A percentile compares a stretch with the other conserved stretches of the same genome.
Conservation (phyloP, 352 stramenopile species). For the Phytophthora citricola region DNA sequence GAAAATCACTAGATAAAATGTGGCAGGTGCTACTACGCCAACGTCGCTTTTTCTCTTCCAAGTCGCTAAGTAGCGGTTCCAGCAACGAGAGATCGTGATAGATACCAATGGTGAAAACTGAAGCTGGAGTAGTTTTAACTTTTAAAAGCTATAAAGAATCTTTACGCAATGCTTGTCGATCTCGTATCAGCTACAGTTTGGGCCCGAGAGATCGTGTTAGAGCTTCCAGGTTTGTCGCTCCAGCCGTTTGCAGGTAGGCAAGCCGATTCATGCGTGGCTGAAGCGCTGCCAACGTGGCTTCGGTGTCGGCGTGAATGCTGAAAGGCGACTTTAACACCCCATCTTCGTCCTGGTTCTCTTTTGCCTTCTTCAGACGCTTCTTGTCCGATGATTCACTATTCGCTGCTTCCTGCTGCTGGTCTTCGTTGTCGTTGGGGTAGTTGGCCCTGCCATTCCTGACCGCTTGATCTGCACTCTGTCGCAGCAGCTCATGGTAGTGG, state of each 20-base stretch:
- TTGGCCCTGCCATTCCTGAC: slow-evolving; percentile 3
- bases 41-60: slow-evolving; percentile 70
- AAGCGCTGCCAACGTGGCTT: slow-evolving; percentile 28
- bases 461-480: slow-evolving; percentile 27
- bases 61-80: slow-evolving; percentile 49
- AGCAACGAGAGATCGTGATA: slow-evolving; percentile 43
- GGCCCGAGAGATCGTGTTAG: slow-evolving; percentile 31
- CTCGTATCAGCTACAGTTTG: slow-evolving; percentile 14
- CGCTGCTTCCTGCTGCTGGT: not conserved
- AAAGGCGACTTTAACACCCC: not conserved
- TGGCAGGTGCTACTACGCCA: slow-evolving; percentile 64
- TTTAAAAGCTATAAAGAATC: not conserved
- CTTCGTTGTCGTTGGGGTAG: not conserved
- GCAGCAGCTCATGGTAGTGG: slow-evolving; percentile 40
- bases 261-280: slow-evolving; percentile 37
- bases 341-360: slow-evolving; percentile 27
- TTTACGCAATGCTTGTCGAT: too few species aligned
- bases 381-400: slow-evolving; percentile 1
- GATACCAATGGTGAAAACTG: not conserved
- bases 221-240: slow-evolving; percentile 27
- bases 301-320: slow-evolving; percentile 2
- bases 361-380: not conserved
- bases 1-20: slow-evolving; percentile 50
- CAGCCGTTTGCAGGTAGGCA: slow-evolving; percentile 27
- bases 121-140: not conserved